Conservation (phyloP, 371 early-diverging fungal species). For the Mucor circinelloides region DNA sequence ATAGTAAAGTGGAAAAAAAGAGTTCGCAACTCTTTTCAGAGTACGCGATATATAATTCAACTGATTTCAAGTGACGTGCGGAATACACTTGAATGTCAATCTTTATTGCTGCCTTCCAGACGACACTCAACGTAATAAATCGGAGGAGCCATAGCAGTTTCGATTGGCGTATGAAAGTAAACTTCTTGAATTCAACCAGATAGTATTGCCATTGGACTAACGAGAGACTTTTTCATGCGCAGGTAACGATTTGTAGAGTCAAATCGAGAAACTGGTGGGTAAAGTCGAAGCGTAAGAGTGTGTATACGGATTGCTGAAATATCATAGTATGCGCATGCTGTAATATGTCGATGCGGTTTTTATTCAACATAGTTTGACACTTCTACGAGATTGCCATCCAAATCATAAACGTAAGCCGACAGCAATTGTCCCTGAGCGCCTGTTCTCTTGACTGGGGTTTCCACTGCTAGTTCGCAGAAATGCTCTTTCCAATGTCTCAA, state of each 20-base stretch:
- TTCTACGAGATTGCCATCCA: conserved; percentile 22
- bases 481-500: conserved; percentile 19
- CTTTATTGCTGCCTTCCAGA: too few relatives aligned
- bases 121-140: too few relatives aligned
- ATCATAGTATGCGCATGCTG: too few relatives aligned
- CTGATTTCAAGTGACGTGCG: neutral
- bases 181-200: neutral
- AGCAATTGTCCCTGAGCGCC: conserved; percentile 7
- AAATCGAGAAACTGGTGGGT: neutral
- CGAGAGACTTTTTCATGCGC: neutral
- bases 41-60: neutral
- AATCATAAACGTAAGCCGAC: conserved; percentile 19
- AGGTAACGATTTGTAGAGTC: neutral
- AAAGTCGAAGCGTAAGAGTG: neutral
- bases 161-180: neutral
- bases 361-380: conserved; percentile 4
- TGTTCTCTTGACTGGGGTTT: conserved; percentile 8
- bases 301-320: neutral
- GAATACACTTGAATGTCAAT: neutral
- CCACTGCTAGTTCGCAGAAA: neutral
- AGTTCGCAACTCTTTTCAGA: neutral
- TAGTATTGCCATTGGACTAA: neutral
- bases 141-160: neutral
- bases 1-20: neutral
- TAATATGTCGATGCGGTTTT: too few relatives aligned